These are phyloP conservation scores for Coemansia sp. DNA, from an alignment of 192 early-diverging fungal genomes.

Conservation along the genomic window DNA sequence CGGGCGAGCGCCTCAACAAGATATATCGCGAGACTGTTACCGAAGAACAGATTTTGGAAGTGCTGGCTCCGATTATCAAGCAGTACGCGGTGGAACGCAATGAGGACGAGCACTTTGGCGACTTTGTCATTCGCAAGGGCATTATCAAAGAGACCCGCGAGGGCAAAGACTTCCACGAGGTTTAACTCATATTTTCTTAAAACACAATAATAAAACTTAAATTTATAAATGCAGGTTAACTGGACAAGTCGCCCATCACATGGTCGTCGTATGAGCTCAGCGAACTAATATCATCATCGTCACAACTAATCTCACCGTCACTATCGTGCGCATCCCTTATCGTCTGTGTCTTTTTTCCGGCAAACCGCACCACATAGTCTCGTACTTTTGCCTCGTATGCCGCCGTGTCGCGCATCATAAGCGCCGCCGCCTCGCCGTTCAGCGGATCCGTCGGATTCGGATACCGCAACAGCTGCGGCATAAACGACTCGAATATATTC, in stretches of 20 bases:
- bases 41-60: constrained; percentile 82
- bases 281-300: constrained; percentile 70
- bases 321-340: constrained; percentile 32
- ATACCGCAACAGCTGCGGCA: constrained; percentile 96
- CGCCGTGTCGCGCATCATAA: constrained; percentile 90
- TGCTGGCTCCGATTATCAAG: constrained; percentile 77
- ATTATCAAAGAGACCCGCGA: constrained; percentile 78
- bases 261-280: constrained; percentile 82
- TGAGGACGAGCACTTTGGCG: constrained; percentile 86
- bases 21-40: constrained; percentile 85
- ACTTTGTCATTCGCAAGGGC: constrained; percentile 89
- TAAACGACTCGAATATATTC: constrained; percentile 98
- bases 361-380: constrained; percentile 69
- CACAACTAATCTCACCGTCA: constrained; percentile 36
- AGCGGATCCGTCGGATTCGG: constrained; percentile 99
- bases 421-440: constrained; percentile 97
- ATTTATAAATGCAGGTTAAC: constrained; percentile 6
- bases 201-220: background rate
- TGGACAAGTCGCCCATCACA: constrained; percentile 72
- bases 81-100: constrained; percentile 71
- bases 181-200: background rate
- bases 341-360: constrained; percentile 35
- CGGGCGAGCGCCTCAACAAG: constrained; percentile 87
- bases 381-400: constrained; percentile 93
- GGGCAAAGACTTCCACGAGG: constrained; percentile 79